These are phyloP conservation scores for Ophiocordyceps robertsii DNA, from an alignment of 2,329 filamentous ascomycete genomes.

Conservation along the genomic window DNA sequence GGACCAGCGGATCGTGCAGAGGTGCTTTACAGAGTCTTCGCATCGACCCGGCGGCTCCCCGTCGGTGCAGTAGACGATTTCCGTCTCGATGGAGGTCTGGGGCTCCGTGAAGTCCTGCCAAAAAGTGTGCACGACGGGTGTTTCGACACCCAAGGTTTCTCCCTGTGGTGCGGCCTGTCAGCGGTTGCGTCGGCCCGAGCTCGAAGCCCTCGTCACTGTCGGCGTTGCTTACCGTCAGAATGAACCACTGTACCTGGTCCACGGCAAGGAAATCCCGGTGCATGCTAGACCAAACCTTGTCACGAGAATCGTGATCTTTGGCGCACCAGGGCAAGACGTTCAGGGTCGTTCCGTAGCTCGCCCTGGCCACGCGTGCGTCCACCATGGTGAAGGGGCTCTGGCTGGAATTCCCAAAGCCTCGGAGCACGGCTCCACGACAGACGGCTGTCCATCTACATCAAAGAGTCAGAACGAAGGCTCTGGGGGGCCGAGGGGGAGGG, in stretches of 20 bases:
- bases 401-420: constrained; percentile 5
- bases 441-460: constrained; percentile 19
- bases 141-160: background rate
- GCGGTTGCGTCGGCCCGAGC: background rate
- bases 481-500: background rate
- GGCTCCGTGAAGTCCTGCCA: constrained; percentile 4
- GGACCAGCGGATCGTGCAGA: constrained; percentile 5
- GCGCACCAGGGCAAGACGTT: background rate
- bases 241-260: constrained; percentile 16
- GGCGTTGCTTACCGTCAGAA: no score
- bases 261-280: constrained; percentile 1
- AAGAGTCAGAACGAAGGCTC: background rate
- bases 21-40: constrained; percentile 4
- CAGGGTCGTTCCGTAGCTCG: constrained; percentile 12
- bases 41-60: no score
- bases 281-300: constrained; percentile 6
- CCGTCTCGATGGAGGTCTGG: constrained; percentile 1
- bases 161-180: background rate
- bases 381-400: constrained; percentile 3
- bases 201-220: no score
- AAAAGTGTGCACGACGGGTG: constrained; percentile 1
- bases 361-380: constrained; percentile 11
- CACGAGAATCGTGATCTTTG: background rate
- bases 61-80: no score
- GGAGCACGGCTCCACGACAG: constrained; percentile 18